phyloP scores from a whole-genome alignment of 495 filamentous ascomycete genomes.

The Filosporella fistucella region DNA sequence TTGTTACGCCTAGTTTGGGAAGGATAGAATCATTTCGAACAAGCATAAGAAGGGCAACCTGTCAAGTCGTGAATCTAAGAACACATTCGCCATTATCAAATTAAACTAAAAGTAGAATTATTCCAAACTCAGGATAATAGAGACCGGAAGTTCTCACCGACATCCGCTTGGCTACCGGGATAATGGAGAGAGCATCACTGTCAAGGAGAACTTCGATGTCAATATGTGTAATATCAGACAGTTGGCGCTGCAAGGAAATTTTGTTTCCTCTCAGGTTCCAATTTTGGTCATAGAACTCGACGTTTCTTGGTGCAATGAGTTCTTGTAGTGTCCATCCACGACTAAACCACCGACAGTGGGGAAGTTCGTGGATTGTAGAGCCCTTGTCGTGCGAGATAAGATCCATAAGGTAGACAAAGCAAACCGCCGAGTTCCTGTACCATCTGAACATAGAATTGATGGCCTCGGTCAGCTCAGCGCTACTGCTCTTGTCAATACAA shows the following conservation, averaged over 20 bases:
- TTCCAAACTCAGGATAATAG: too few species aligned
- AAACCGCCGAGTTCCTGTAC: slow-evolving; percentile 29
- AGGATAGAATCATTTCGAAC: too few species aligned
- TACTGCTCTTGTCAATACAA: slow-evolving; percentile 41
- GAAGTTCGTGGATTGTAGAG: not conserved
- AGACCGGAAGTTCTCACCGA: too few species aligned
- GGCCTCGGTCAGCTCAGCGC: slow-evolving; percentile 38
- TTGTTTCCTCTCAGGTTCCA: slow-evolving; percentile 30
- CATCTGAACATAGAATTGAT: slow-evolving; percentile 14
- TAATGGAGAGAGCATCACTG: slow-evolving; percentile 6
- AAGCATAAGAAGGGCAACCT: too few species aligned
- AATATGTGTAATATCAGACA: slow-evolving; percentile 27
- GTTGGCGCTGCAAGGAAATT: not conserved
- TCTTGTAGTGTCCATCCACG: slow-evolving; percentile 28
- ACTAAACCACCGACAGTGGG: not conserved
- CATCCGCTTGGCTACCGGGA: slow-evolving; percentile 25
- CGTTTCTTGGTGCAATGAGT: slow-evolving; percentile 23
- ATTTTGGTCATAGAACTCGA: slow-evolving; percentile 27
- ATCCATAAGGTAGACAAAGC: slow-evolving; percentile 32
- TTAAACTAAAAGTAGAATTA: too few species aligned
- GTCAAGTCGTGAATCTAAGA: too few species aligned
- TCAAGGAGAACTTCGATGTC: slow-evolving; percentile 12
- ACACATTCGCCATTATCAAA: too few species aligned
- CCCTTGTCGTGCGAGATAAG: slow-evolving; percentile 4
- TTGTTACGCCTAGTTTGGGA: too few species aligned